These are phyloP conservation scores for Kwoniella mangroviensis DNA, from an alignment of 768 basidiomycete genomes.

Conservation along the genomic window DNA sequence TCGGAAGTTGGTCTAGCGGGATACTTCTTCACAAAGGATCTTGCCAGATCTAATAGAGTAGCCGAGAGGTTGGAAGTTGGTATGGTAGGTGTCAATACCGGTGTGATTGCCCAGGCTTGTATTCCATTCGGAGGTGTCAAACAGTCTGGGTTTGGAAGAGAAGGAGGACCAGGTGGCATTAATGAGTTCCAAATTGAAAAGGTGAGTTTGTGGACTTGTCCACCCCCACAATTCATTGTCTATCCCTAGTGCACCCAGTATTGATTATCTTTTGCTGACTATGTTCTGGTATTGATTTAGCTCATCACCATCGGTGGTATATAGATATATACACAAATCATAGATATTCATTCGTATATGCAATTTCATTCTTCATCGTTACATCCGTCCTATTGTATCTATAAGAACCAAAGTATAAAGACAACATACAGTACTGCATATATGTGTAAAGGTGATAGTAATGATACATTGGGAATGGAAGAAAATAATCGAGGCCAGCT, in stretches of 20 bases:
- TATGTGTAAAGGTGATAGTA: background rate
- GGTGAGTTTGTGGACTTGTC: background rate
- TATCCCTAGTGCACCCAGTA: no score
- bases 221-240: no score
- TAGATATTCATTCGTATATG: background rate
- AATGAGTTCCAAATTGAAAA: constrained; percentile 21
- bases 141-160: constrained; percentile 28
- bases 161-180: constrained; percentile 22
- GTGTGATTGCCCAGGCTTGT: constrained; percentile 46
- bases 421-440: background rate
- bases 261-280: background rate
- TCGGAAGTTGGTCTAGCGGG: constrained; percentile 88
- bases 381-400: background rate
- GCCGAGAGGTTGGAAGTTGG: constrained; percentile 93
- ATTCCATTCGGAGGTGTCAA: constrained; percentile 30
- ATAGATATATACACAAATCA: background rate
- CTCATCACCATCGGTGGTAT: constrained; percentile 21
- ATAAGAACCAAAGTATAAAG: background rate
- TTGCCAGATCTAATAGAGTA: constrained; percentile 89
- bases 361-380: background rate
- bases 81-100: constrained; percentile 64
- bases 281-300: background rate
- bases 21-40: constrained; percentile 86
- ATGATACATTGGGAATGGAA: background rate
- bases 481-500: background rate